Base-by-base conservation (phyloP, 495 filamentous ascomycete species). In the Aspergillus baeticus region DNA sequence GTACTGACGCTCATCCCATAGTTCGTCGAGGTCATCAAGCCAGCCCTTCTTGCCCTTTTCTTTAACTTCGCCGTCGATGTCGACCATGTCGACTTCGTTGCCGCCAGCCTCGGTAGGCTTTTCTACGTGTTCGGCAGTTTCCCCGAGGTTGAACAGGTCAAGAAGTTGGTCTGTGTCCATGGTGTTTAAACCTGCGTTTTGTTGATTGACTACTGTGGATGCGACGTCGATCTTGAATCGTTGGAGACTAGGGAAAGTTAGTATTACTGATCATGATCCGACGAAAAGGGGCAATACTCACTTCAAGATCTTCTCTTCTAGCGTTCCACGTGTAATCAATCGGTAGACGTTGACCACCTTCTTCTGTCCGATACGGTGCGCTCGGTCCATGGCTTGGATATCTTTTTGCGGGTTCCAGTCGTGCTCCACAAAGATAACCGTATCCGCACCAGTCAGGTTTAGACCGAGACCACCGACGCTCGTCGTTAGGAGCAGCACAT, bases 341-440 rank as follows among this genome's bases (percentile, higher is more conserved):
- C 94, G 89, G 70, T 98, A 98, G n/a, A 98, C 94, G 68, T 98
- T 98, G 55, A 98, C 94, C 17, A 97, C 93, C 79, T 97, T 97
- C 86, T 97, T 97, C 77, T 98, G 94, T 5, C 94, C 94, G 61
- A 98, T 98, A 63, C 94, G 87, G 75, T 98, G 94, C 10, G 95
- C 94, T 44, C 94, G 91, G 66, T 98, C 94, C 94, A 98, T 98
- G 61, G 94, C 94, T 69, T 98, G 94, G 62, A 98, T 82, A 73
- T 98, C 94, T 72, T 96, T 96, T 68, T 98, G 95, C 31, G 94
- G 94, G 67, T 98, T 98, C 94, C 94, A 98, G 71, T 98, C 94
- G 70, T 98, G 94, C 73, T 98, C 94, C 22, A 98, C 95, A 65
- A 98, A 98, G 60, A 98, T 98, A 59, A 98, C 94, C 0, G 94